Conservation (phyloP, 208 protist genomes). For the Trypanosomatidae sp. region DNA sequence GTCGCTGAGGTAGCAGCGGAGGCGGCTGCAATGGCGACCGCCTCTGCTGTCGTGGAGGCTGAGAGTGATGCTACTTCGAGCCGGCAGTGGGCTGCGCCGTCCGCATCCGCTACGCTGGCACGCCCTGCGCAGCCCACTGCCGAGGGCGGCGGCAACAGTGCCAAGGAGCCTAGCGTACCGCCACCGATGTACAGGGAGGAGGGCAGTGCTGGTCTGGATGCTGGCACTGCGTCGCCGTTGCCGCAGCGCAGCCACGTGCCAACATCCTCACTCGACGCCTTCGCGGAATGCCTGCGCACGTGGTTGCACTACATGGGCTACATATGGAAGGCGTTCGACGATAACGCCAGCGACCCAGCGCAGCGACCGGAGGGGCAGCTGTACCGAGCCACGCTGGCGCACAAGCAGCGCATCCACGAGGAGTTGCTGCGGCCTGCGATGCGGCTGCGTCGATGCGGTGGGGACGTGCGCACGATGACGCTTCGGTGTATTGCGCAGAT, state of each 20-base stretch:
- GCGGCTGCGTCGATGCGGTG: slow-evolving; percentile 17
- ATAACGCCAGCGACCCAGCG: slow-evolving; percentile 67
- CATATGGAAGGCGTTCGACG: slow-evolving; percentile 81
- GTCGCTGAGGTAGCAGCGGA: slow-evolving; percentile 14
- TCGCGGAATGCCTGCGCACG: slow-evolving; percentile 67
- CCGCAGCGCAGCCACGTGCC: not conserved
- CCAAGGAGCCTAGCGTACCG: not conserved
- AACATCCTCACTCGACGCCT: slow-evolving; percentile 21
- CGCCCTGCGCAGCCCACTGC: no score
- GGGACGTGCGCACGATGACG: slow-evolving; percentile 42
- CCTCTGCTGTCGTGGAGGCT: not conserved
- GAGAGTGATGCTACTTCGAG: not conserved
- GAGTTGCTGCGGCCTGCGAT: slow-evolving; percentile 52
- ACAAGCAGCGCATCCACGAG: slow-evolving; percentile 48
- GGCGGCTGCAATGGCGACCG: not conserved
- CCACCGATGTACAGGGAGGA: not conserved
- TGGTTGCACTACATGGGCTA: slow-evolving; percentile 88
- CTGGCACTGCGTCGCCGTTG: not conserved
- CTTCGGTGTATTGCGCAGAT: slow-evolving; percentile 83
- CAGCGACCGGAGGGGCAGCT: slow-evolving; percentile 23
- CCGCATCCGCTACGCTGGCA: not conserved
- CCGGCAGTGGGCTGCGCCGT: slow-evolving; percentile 3
- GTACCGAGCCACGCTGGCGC: slow-evolving; percentile 46
- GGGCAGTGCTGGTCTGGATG: no score
- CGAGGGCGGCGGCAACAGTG: not conserved